Conservation (phyloP, 306 rosid species). For the Pueraria montana region DNA sequence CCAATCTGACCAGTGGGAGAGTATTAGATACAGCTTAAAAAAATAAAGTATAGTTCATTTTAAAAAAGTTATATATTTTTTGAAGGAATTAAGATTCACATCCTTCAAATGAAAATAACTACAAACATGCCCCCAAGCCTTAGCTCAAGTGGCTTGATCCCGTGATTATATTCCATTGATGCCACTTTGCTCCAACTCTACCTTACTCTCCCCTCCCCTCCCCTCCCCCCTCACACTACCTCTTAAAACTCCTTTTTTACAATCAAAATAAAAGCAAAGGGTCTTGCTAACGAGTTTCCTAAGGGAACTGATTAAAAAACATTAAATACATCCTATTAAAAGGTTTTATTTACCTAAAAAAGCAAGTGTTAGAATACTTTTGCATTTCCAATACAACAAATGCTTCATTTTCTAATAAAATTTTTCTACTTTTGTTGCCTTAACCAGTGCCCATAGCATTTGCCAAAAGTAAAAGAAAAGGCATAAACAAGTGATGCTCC, state of each 20-base stretch:
- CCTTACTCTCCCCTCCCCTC: background rate
- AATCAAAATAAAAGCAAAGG: background rate
- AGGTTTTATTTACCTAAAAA: background rate
- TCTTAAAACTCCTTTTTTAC: constrained; percentile 8
- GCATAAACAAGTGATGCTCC: background rate
- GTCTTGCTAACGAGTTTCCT: background rate
- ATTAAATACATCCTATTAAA: background rate
- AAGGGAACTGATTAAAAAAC: background rate
- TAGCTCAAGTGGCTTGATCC: constrained; percentile 28
- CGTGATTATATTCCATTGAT: background rate
- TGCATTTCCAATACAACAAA: background rate
- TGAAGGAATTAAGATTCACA: constrained; percentile 25
- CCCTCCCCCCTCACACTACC: background rate
- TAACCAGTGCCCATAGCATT: background rate
- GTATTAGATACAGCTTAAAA: constrained; percentile 40
- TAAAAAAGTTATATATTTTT: background rate
- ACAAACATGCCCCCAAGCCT: constrained; percentile 1
- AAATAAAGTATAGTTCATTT: constrained; percentile 15
- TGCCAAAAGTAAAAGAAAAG: background rate
- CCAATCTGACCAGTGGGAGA: constrained; percentile 72
- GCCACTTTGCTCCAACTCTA: background rate
- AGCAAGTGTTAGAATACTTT: background rate
- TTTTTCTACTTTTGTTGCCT: background rate
- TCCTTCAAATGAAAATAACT: constrained; percentile 24
- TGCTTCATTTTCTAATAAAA: background rate